Conservation (phyloP, 2,329 filamentous ascomycete genomes). For the Paecilomyces sp. region DNA sequence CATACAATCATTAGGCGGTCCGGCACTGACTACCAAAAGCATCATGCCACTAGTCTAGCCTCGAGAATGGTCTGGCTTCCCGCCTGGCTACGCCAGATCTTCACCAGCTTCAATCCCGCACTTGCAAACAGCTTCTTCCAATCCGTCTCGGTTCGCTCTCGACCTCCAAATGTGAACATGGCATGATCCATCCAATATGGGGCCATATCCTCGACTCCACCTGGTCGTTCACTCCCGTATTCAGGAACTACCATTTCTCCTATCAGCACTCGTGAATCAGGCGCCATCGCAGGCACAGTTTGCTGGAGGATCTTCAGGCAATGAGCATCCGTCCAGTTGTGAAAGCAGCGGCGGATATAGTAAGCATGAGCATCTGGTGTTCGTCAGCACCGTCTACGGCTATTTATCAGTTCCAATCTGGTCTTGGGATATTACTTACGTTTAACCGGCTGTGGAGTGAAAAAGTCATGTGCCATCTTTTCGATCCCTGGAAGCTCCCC, state of each 20-base stretch:
- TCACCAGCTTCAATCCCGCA: slow-evolving; percentile 16
- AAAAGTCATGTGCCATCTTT: slow-evolving; percentile 21
- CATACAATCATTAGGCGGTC: background rate
- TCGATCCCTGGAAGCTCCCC: slow-evolving; percentile 15
- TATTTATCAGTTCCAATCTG: background rate
- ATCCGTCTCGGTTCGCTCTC: slow-evolving; percentile 19
- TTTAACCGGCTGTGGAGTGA: slow-evolving; percentile 18
- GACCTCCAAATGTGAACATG: slow-evolving; percentile 24
- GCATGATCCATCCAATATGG: slow-evolving; percentile 22
- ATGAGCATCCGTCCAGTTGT: slow-evolving; percentile 16
- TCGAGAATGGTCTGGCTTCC: slow-evolving; percentile 9
- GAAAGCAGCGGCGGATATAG: slow-evolving; percentile 16
- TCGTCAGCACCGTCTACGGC: background rate
- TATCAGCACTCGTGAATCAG: slow-evolving; percentile 16
- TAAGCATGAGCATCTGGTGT: slow-evolving; percentile 19
- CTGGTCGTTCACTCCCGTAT: slow-evolving; percentile 8
- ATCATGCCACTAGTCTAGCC: slow-evolving; percentile 2
- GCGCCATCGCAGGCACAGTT: slow-evolving; percentile 12
- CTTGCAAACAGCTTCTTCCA: slow-evolving; percentile 12
- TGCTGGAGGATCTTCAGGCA: slow-evolving; percentile 17
- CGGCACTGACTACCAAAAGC: background rate
- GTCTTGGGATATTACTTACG: slow-evolving; percentile 7
- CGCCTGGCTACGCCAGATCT: slow-evolving; percentile 13
- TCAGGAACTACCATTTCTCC: slow-evolving; percentile 17
- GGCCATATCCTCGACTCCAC: slow-evolving; percentile 17